Evolutionary conservation across 805 yeast species (phyloP).

Genomic region (Lachancea nothofagi): DNA sequence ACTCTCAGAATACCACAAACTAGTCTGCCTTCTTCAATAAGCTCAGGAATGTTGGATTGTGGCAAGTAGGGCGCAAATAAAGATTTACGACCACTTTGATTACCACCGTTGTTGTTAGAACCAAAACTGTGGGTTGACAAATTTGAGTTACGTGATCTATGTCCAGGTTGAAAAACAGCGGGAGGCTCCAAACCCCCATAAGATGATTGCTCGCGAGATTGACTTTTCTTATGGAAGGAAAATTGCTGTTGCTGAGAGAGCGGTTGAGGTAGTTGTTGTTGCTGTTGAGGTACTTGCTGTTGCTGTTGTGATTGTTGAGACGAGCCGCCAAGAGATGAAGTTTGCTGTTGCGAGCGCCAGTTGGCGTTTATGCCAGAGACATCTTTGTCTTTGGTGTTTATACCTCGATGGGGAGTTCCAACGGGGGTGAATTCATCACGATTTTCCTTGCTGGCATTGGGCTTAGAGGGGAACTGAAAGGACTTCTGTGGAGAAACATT

Average conservation of each 20-base stretch:
- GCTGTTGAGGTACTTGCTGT: conserved; percentile 27
- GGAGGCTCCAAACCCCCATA: conserved; percentile 32
- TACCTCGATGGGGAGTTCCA: conserved; percentile 28
- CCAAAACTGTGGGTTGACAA: conserved; percentile 51
- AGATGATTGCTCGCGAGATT: conserved; percentile 25
- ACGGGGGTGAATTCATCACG: conserved; percentile 29
- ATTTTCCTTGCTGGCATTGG: conserved; percentile 20
- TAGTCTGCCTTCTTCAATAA: conserved; percentile 82
- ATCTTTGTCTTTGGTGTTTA: conserved; percentile 25
- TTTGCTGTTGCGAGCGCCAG: conserved; percentile 58
- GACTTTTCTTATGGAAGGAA: conserved; percentile 28
- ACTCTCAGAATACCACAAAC: conserved; percentile 92
- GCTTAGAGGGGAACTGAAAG: conserved; percentile 55
- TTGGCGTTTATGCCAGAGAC: conserved; percentile 46
- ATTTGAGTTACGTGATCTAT: conserved; percentile 67
- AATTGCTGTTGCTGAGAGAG: conserved; percentile 37
- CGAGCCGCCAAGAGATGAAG: conserved; percentile 20
- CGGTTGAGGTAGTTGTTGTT: conserved; percentile 15
- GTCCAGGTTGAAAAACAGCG: conserved; percentile 65
- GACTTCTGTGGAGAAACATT: conserved; percentile 41
- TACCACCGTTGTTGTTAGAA: conserved; percentile 34
- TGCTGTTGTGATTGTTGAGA: conserved; percentile 37
- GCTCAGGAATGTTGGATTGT: conserved; percentile 83
- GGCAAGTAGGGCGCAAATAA: conserved; percentile 95
- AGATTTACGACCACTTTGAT: conserved; percentile 57